These are phyloP conservation scores for Suillus discolor DNA, from an alignment of 768 basidiomycete species.

Conservation along the genomic window DNA sequence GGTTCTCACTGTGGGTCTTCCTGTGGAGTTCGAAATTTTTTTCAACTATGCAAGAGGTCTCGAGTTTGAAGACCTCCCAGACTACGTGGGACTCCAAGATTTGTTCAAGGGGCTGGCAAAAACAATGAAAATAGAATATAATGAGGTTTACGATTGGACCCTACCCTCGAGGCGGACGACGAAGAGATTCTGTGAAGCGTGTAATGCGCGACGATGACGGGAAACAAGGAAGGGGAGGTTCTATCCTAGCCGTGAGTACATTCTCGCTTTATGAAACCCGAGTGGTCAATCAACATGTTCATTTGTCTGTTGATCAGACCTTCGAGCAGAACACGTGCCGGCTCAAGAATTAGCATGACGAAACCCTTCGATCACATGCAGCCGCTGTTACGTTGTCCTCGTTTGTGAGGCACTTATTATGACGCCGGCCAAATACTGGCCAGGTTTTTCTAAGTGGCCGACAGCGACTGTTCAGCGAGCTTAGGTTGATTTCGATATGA, in stretches of 20 bases:
- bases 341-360: not conserved
- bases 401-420: constrained; percentile 7
- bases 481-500: not conserved
- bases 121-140: constrained; percentile 39
- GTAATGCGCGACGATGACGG: constrained; percentile 23
- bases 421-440: not conserved
- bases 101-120: constrained; percentile 50
- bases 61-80: constrained; percentile 86
- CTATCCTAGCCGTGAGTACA: not conserved
- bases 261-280: not conserved
- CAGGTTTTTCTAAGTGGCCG: constrained; percentile 2
- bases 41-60: constrained; percentile 79
- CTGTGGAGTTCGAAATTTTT: constrained; percentile 80
- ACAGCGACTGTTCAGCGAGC: constrained; percentile 2
- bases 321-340: not conserved
- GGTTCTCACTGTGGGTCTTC: constrained; percentile 75
- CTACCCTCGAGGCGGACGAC: constrained; percentile 21
- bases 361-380: not conserved
- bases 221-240: not conserved
- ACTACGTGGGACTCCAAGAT: constrained; percentile 80
- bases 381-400: constrained; percentile 4
- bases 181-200: constrained; percentile 36
- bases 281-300: not conserved
- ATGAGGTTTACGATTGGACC: constrained; percentile 45
- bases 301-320: constrained; percentile 4